Evolutionary conservation across 257 asterid genomes (phyloP).

Genomic region (Solanum ossicruentum): DNA sequence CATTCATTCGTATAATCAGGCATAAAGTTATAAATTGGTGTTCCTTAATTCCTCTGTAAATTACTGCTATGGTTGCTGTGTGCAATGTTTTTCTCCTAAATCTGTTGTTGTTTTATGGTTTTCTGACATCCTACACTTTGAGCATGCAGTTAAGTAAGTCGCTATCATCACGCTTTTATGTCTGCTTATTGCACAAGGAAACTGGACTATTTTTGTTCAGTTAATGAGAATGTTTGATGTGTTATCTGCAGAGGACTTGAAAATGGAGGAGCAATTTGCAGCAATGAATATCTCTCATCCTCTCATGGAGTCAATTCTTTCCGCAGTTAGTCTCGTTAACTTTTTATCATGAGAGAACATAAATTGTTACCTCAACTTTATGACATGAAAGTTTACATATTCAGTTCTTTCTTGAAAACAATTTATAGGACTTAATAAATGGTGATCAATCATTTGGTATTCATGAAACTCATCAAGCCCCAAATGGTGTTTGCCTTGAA

Average conservation of each 20-base stretch:
- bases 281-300: conserved; percentile 58
- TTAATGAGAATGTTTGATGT: conserved; percentile 59
- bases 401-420: background rate
- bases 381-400: background rate
- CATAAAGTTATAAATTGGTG: background rate
- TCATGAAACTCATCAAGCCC: conserved; percentile 25
- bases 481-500: conserved; percentile 68
- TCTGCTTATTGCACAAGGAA: background rate
- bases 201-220: conserved; percentile 38
- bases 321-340: conserved; percentile 37
- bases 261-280: conserved; percentile 30
- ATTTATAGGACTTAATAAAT: background rate
- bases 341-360: background rate
- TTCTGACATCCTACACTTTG: conserved; percentile 2
- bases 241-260: conserved; percentile 30
- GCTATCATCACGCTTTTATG: background rate
- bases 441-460: conserved; percentile 7
- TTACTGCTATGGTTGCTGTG: background rate
- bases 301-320: conserved; percentile 48
- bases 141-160: conserved; percentile 60
- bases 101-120: background rate
- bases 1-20: background rate
- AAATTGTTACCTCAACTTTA: background rate
- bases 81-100: background rate
- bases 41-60: background rate